A percentile compares a stretch with the other conserved stretches of the same genome.
These are phyloP conservation scores for Carex littledalei DNA, from an alignment of 176 grass and related monocot genomes.

Conservation along the genomic window DNA sequence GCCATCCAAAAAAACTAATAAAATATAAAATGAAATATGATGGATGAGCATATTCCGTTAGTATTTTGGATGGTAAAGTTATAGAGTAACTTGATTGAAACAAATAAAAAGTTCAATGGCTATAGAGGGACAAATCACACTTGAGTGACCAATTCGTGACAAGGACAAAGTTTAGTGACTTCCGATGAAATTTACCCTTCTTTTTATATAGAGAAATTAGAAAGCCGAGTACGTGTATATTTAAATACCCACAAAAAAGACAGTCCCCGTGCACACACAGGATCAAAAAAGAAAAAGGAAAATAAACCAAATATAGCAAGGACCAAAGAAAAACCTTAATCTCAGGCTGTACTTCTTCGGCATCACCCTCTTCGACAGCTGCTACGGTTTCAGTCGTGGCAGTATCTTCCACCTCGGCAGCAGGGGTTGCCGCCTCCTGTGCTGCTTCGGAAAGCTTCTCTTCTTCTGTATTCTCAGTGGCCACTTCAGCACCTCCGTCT, in stretches of 20 bases:
- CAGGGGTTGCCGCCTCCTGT: slow-evolving; percentile 27
- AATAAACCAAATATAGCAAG: background rate
- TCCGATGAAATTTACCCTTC: no score
- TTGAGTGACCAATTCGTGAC: no score
- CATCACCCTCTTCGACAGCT: slow-evolving; percentile 34
- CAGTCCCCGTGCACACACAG: background rate
- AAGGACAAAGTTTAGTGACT: no score
- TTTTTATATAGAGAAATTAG: background rate
- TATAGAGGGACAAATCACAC: no score
- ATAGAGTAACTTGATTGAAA: no score
- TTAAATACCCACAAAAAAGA: background rate
- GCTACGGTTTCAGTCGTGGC: slow-evolving; percentile 33
- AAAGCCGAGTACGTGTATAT: background rate
- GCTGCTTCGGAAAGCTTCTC: slow-evolving; percentile 19
- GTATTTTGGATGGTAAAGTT: no score
- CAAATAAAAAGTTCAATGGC: no score
- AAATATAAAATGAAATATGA: no score
- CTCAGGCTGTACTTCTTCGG: slow-evolving; percentile 41
- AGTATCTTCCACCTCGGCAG: slow-evolving; percentile 31
- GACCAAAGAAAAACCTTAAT: slow-evolving; percentile 51
- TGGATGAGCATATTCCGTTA: no score
- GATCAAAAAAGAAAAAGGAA: background rate
- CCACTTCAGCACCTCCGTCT: slow-evolving; percentile 35
- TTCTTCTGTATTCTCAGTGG: slow-evolving; percentile 28
- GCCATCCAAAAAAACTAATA: no score